Evolutionary conservation across 805 yeast species (phyloP).

Genomic region (Cyberlindnera maritima): DNA sequence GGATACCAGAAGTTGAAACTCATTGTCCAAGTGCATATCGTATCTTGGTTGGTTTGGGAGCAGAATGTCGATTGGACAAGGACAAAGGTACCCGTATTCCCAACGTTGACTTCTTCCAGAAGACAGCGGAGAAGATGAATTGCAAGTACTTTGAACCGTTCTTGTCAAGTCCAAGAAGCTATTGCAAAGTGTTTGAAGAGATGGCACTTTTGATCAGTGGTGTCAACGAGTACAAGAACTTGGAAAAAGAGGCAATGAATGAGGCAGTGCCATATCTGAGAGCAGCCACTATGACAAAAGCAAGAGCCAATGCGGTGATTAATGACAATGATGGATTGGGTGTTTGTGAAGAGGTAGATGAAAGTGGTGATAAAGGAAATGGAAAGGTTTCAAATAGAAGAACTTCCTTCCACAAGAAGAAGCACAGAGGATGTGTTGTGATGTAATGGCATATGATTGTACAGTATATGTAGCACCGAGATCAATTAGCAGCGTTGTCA

Average conservation of each 20-base stretch:
- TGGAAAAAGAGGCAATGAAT: background rate
- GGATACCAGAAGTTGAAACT: constrained; percentile 41
- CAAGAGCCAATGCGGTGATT: background rate
- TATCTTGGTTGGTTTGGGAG: constrained; percentile 37
- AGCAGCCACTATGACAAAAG: background rate
- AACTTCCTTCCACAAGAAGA: constrained; percentile 4
- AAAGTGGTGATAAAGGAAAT: background rate
- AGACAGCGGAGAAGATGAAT: constrained; percentile 30
- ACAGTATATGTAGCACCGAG: background rate
- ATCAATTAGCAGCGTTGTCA: background rate
- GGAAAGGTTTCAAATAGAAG: background rate
- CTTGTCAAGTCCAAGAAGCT: constrained; percentile 16
- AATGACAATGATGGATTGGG: background rate
- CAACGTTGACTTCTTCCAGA: constrained; percentile 27
- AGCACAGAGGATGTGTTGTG: background rate
- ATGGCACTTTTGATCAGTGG: constrained; percentile 17
- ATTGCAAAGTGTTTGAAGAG: constrained; percentile 19
- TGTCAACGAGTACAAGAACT: background rate
- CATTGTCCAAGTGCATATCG: constrained; percentile 38
- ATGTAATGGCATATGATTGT: constrained; percentile 1
- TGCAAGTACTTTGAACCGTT: constrained; percentile 38
- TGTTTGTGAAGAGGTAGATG: background rate
- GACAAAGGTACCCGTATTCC: constrained; percentile 24
- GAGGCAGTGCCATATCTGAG: background rate
- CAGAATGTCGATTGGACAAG: constrained; percentile 34